Conservation (phyloP, 257 asterid genomes). For the Solanum dulcamara region DNA sequence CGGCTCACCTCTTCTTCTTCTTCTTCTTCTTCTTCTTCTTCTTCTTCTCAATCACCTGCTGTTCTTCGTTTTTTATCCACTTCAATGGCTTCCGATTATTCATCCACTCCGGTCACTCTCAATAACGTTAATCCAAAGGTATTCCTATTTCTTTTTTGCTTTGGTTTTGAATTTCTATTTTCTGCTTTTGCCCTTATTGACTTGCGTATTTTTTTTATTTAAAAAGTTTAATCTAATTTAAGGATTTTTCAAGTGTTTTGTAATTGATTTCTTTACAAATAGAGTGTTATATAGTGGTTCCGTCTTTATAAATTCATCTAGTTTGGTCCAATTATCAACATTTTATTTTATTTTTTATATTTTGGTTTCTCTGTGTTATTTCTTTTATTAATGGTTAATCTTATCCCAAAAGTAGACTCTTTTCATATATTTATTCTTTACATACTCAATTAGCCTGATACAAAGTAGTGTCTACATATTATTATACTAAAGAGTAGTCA, state of each 20-base stretch:
- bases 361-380: not conserved
- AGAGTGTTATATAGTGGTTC: not conserved
- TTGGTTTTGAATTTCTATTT: not conserved
- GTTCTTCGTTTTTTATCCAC: not conserved
- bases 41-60: not conserved
- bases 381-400: not conserved
- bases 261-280: not conserved
- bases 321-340: not conserved
- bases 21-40: no score
- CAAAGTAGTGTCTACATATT: not conserved
- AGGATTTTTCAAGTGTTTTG: not conserved
- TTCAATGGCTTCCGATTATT: constrained; percentile 34
- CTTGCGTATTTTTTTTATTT: not conserved
- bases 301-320: not conserved
- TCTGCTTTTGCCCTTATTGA: not conserved
- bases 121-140: constrained; percentile 34
- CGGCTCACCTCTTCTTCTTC: not conserved
- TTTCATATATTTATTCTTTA: not conserved
- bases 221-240: not conserved
- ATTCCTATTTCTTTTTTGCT: not conserved
- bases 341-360: not conserved
- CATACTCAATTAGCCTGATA: not conserved
- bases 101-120: constrained; percentile 32
- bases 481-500: not conserved
- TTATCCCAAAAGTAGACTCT: not conserved